phyloP scores from a whole-genome alignment of 192 early-diverging fungal species.

The Chytriomyces hyalinus region DNA sequence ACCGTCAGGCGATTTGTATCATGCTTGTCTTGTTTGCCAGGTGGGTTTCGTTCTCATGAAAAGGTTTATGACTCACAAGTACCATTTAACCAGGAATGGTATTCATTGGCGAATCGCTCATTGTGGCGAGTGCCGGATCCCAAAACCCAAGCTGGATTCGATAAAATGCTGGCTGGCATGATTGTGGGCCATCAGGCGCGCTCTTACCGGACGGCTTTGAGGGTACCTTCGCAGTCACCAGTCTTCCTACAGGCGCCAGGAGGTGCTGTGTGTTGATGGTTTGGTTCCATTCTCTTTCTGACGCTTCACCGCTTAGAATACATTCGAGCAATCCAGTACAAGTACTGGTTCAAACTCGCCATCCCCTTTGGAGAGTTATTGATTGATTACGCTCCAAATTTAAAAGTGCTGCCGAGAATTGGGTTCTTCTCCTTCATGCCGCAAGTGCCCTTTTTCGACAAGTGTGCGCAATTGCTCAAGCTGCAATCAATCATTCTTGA shows the following conservation, averaged over 20 bases:
- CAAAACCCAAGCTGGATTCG: conserved; percentile 3
- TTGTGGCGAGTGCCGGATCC: background rate
- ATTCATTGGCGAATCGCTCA: background rate
- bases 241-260: conserved; percentile 9
- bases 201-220: too few species aligned
- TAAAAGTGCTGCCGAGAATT: conserved; percentile 9
- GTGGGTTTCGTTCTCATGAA: background rate
- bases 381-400: background rate
- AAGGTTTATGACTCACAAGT: background rate
- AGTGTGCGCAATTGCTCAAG: background rate
- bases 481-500: conserved; percentile 7
- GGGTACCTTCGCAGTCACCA: background rate
- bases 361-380: conserved; percentile 2
- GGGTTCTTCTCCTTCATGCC: conserved; percentile 22
- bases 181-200: conserved; percentile 4
- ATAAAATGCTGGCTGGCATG: conserved; percentile 7
- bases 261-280: background rate
- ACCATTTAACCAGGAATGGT: conserved; percentile 1
- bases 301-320: background rate
- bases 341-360: conserved; percentile 17
- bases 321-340: conserved; percentile 4
- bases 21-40: conserved; percentile 1
- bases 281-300: background rate
- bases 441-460: background rate
- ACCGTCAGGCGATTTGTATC: background rate